Conservation (phyloP, 352 stramenopile genomes). For the Globisporangium carolinianum region DNA sequence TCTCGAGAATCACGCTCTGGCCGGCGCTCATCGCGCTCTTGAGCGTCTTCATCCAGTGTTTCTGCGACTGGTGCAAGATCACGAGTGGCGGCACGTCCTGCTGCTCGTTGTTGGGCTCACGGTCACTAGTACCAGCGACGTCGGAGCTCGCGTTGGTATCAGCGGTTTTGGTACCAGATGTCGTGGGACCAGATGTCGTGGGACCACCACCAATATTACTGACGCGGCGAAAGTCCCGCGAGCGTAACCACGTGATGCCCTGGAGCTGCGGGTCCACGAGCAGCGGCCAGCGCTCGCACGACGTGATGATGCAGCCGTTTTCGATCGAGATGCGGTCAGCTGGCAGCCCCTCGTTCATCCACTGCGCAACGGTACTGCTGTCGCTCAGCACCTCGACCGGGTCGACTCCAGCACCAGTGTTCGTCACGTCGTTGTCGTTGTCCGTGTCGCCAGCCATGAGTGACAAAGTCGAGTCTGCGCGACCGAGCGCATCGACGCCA, state of each 20-base stretch:
- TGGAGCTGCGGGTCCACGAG: slow-evolving; percentile 89
- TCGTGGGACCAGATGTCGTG: neutral
- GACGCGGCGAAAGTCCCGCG: slow-evolving; percentile 29
- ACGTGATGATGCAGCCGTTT: slow-evolving; percentile 90
- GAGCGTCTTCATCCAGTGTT: slow-evolving; percentile 68
- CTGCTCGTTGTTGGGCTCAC: no score
- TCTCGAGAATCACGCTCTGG: slow-evolving; percentile 88
- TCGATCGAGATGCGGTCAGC: slow-evolving; percentile 89
- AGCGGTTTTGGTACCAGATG: neutral
- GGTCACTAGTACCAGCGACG: no score
- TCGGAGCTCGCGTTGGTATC: neutral
- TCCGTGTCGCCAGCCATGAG: slow-evolving; percentile 2
- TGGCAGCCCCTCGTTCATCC: slow-evolving; percentile 90
- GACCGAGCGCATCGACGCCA: neutral
- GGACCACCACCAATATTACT: neutral
- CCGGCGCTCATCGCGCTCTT: slow-evolving; percentile 69
- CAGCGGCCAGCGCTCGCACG: slow-evolving; percentile 82
- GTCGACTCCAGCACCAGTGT: slow-evolving; percentile 36
- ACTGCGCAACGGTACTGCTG: slow-evolving; percentile 79
- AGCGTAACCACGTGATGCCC: slow-evolving; percentile 82
- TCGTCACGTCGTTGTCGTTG: neutral
- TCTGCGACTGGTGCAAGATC: slow-evolving; percentile 69
- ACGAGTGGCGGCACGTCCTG: slow-evolving; percentile 28
- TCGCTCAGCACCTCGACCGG: slow-evolving; percentile 84
- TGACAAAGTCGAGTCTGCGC: slow-evolving; percentile 1